A percentile compares a stretch with the other conserved stretches of the same genome.
phyloP scores from a whole-genome alignment of 2,329 filamentous ascomycete species.

The Pseudogymnoascus sp. region DNA sequence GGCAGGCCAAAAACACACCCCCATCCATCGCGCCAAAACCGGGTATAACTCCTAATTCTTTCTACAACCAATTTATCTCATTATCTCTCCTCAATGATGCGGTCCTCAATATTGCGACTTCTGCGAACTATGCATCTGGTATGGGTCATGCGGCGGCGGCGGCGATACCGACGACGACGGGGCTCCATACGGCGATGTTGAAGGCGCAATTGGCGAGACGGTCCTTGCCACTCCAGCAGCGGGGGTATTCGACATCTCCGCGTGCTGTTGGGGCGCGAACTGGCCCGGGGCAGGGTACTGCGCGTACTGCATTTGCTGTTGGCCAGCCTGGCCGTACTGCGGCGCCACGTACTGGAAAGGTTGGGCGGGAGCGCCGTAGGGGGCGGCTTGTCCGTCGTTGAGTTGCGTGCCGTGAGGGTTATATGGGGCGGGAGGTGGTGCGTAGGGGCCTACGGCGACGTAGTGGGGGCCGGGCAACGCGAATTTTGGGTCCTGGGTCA shows the following conservation, averaged over 20 bases:
- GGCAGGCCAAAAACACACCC: neutral
- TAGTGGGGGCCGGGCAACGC: neutral
- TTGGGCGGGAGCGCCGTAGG: neutral
- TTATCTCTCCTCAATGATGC: neutral
- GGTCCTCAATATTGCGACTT: neutral
- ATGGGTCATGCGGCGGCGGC: neutral
- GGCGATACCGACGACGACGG: neutral
- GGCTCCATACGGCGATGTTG: neutral
- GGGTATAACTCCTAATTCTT: neutral
- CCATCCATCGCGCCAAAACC: constrained; percentile 1
- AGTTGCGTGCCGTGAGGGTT: neutral
- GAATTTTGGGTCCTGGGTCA: neutral
- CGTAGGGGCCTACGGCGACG: neutral
- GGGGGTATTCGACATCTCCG: neutral
- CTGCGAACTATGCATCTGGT: neutral
- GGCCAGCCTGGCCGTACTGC: neutral
- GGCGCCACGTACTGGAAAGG: neutral
- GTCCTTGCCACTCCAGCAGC: neutral
- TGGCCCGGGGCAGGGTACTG: neutral
- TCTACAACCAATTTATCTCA: neutral
- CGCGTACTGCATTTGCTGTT: neutral
- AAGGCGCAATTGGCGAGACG: neutral
- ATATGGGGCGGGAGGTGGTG: neutral
- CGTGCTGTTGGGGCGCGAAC: neutral
- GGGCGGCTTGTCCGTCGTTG: neutral